These are phyloP conservation scores for Cercospora canescens DNA, from an alignment of 2,329 filamentous ascomycete genomes.

Conservation along the genomic window DNA sequence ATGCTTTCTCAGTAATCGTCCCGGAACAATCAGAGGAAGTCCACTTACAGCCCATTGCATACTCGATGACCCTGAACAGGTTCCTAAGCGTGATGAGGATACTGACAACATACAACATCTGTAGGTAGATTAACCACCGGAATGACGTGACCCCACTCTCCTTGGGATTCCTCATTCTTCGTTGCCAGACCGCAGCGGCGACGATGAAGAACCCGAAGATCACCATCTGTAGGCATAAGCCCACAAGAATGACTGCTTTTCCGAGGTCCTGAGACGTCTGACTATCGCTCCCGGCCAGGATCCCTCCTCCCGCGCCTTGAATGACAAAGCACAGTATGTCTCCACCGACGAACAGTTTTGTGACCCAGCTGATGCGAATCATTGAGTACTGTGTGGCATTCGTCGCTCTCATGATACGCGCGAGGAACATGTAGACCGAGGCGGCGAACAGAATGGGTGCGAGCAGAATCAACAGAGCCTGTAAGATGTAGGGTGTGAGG, in stretches of 20 bases:
- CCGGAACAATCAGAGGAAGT: neutral
- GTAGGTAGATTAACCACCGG: constrained; percentile 41
- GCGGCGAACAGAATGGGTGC: constrained; percentile 52
- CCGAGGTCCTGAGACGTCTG: constrained; percentile 25
- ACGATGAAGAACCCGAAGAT: constrained; percentile 54
- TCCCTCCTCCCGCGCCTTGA: constrained; percentile 31
- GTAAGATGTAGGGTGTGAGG: neutral
- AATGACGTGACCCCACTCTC: neutral
- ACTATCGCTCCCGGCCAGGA: neutral
- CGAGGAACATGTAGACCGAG: constrained; percentile 52
- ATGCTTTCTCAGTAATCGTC: neutral
- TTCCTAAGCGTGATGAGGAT: constrained; percentile 50
- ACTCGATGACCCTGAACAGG: constrained; percentile 53
- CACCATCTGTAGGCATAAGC: constrained; percentile 51
- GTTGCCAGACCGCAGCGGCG: constrained; percentile 31
- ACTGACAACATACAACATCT: constrained; percentile 46
- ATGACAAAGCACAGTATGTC: constrained; percentile 51
- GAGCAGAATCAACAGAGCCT: constrained; percentile 48
- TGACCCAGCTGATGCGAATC: constrained; percentile 47
- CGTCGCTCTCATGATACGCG: constrained; percentile 45
- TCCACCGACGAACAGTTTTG: constrained; percentile 50
- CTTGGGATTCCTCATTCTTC: constrained; percentile 18
- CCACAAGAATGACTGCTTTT: constrained; percentile 48
- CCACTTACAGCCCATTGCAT: constrained; percentile 39
- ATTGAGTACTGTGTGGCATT: constrained; percentile 44